Conservation (phyloP, 306 rosid genomes). For the Datisca glomerata region DNA sequence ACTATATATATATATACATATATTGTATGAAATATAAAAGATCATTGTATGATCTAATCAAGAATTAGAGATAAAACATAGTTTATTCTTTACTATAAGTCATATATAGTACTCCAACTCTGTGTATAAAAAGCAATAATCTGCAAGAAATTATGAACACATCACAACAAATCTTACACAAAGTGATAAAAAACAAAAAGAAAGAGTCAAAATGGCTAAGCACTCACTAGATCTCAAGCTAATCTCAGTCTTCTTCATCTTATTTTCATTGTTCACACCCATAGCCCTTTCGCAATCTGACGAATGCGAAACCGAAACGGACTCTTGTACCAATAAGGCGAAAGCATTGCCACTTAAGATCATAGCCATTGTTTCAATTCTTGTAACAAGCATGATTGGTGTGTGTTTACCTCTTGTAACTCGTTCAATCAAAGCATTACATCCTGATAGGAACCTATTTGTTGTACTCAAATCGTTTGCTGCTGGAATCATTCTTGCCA, state of each 20-base stretch:
- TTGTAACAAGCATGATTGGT: constrained; percentile 6
- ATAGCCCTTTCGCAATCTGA: not conserved
- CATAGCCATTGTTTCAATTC: constrained; percentile 7
- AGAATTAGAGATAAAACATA: too few relatives aligned
- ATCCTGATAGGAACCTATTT: constrained; percentile 30
- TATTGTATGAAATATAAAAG: too few relatives aligned
- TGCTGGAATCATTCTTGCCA: constrained; percentile 61
- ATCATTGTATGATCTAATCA: too few relatives aligned
- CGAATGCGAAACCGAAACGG: not conserved
- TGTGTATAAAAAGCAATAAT: not conserved
- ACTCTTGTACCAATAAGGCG: not conserved
- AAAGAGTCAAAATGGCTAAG: not conserved
- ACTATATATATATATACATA: too few relatives aligned
- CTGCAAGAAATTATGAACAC: not conserved
- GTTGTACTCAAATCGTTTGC: constrained; percentile 51
- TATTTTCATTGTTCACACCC: not conserved
- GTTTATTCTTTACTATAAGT: too few relatives aligned
- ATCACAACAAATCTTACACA: too few relatives aligned
- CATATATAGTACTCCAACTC: too few relatives aligned
- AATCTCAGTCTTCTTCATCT: not conserved
- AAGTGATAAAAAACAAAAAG: too few relatives aligned
- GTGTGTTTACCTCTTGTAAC: constrained; percentile 5
- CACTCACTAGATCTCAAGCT: not conserved
- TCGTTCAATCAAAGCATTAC: constrained; percentile 10
- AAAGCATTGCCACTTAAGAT: constrained; percentile 1